phyloP scores from a whole-genome alignment of 257 asterid species.

The Salvia miltiorrhiza region DNA sequence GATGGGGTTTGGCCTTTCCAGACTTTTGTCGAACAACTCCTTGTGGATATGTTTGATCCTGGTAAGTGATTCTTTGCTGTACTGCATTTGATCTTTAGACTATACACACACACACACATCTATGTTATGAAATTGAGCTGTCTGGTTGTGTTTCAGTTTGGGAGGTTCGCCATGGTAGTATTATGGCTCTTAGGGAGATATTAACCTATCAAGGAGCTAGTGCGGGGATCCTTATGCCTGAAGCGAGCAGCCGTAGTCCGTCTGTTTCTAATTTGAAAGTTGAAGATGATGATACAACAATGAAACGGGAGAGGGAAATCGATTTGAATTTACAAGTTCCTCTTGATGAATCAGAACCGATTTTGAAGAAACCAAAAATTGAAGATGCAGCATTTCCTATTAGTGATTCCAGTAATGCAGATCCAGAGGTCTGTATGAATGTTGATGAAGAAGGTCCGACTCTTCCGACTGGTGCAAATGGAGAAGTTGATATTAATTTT shows the following conservation, averaged over 20 bases:
- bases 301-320: slow-evolving; percentile 63
- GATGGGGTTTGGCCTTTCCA: slow-evolving; percentile 95
- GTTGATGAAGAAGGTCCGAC: slow-evolving; percentile 44
- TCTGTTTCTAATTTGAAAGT: slow-evolving; percentile 35
- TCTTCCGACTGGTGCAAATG: slow-evolving; percentile 43
- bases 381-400: slow-evolving; percentile 43
- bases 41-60: slow-evolving; percentile 92
- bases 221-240: slow-evolving; percentile 77
- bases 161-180: slow-evolving; percentile 99
- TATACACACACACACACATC: too few species aligned
- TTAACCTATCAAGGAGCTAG: slow-evolving; percentile 90
- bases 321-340: slow-evolving; percentile 69
- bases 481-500: slow-evolving; percentile 37
- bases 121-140: slow-evolving; percentile 8
- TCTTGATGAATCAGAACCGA: slow-evolving; percentile 58
- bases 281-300: slow-evolving; percentile 30
- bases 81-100: slow-evolving; percentile 6
- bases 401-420: slow-evolving; percentile 38
- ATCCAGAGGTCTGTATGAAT: slow-evolving; percentile 32
- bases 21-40: slow-evolving; percentile 87
- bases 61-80: slow-evolving; percentile 36
- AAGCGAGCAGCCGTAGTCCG: slow-evolving; percentile 36
- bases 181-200: slow-evolving; percentile 99
- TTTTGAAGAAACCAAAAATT: slow-evolving; percentile 68
- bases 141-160: slow-evolving; percentile 57